Evolutionary conservation across 208 protist species (phyloP), one percentile per base, ranked within the genome.

Genomic region (Naegleria lovaniensis): DNA sequence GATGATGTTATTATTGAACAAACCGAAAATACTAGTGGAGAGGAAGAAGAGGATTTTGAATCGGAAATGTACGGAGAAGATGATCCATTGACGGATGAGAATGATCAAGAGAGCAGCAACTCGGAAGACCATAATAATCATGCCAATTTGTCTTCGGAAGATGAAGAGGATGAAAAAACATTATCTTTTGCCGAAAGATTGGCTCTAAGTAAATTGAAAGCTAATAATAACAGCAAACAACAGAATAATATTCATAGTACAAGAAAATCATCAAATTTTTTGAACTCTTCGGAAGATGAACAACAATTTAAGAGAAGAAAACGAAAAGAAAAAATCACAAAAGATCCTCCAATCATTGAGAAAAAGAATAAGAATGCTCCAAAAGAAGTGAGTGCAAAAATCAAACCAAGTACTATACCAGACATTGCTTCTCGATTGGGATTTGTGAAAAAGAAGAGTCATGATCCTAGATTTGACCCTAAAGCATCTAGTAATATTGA

Each of bases 41-140:
- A 90, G 4, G 43, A 79, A 55, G 88, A 79, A 76, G 88, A 25
- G 25, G 88, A 90, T 43, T 19, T 83, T 43, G 88, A 79, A 55
- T 2, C 76, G 33, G 88, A 90, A 55, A 29, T 86, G 16, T 33
- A 90, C 16, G 33, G 3, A 55, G 2, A 59, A 29, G 88, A 90
- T 1, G 25, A 90, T n/a, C 29, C n/a, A 6, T 51, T 83, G 6
- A 67, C 83, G 11, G 87, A 90, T 16, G 87, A 90, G 13, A 38
- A 90, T 4, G 88, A 90, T 43, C 29, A 90, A 16, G 88, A 90
- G 13, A 38, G 79, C 13, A 38, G 79, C 11, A 67, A 90, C 19
- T 19, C 52, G 19, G 88, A 90, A 51, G 87, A 90, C 19, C 7
- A 90, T 51, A 67, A 58, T 40, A 67, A 75, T 40, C n/a, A n/a